Conservation (phyloP, 2,329 filamentous ascomycete species). For the Onygena corvina region DNA sequence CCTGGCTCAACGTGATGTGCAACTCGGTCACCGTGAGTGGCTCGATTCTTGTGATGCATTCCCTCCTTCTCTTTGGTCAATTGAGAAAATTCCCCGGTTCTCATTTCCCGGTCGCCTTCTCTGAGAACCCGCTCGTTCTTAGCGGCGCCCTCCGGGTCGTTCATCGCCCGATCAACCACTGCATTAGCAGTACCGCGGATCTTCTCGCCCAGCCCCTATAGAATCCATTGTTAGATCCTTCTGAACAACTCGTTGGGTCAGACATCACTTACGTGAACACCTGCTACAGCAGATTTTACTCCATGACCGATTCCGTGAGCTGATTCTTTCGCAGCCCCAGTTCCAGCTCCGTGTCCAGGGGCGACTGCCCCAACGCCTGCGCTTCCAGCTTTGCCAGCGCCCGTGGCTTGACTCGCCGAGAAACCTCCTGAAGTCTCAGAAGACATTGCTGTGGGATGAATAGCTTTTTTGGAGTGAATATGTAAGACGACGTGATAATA, state of each 20-base stretch:
- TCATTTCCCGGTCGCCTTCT: slow-evolving; percentile 27
- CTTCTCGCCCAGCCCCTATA: slow-evolving; percentile 31
- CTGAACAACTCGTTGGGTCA: background rate
- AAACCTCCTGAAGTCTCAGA: background rate
- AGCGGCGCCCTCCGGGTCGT: slow-evolving; percentile 25
- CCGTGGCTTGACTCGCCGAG: background rate
- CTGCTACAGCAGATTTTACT: slow-evolving; percentile 22
- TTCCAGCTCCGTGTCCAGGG: background rate
- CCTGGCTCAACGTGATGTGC: too few species aligned
- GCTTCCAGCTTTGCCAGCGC: background rate
- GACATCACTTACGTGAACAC: slow-evolving; percentile 26
- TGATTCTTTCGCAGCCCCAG: background rate
- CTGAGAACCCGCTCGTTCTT: slow-evolving; percentile 29
- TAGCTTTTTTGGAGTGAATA: too few species aligned
- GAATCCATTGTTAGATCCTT: background rate
- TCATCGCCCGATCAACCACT: slow-evolving; percentile 31
- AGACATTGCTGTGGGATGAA: background rate
- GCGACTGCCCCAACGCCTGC: background rate
- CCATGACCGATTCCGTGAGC: slow-evolving; percentile 17
- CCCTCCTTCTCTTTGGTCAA: slow-evolving; percentile 15
- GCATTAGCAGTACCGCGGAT: slow-evolving; percentile 29
- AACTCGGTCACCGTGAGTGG: too few species aligned
- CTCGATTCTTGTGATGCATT: too few species aligned
- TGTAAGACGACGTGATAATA: too few species aligned
- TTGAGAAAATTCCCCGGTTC: slow-evolving; percentile 21